Evolutionary conservation across 345 rosid species (phyloP).

Genomic region (Linum tenue): DNA sequence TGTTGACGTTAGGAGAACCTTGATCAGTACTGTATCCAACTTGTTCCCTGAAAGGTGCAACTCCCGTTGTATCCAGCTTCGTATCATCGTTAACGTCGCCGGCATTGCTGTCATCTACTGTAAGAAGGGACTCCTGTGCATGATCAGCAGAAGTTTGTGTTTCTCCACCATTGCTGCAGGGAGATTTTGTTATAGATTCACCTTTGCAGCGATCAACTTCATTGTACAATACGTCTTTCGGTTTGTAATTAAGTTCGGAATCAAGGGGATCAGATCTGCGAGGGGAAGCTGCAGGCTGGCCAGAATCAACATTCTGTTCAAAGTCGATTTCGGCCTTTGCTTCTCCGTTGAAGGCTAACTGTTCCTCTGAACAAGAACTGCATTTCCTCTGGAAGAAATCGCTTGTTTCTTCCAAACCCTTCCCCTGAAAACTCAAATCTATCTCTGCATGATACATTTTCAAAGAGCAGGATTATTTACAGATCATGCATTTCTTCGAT

Average conservation of each 20-base stretch:
- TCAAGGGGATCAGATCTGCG: neutral
- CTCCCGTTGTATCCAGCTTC: neutral
- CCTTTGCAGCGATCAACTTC: constrained; percentile 12
- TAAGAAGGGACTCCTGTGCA: constrained; percentile 20
- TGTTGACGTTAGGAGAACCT: neutral
- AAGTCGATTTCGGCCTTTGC: neutral
- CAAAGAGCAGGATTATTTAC: no score
- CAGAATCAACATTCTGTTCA: neutral
- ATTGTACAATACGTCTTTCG: constrained; percentile 4
- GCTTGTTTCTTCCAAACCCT: constrained; percentile 7
- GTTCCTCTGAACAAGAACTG: constrained; percentile 8
- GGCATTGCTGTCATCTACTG: constrained; percentile 5
- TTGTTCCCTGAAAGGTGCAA: neutral
- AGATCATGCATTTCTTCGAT: no score
- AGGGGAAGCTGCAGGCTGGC: constrained; percentile 7
- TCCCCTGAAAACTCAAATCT: constrained; percentile 8
- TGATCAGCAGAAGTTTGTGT: constrained; percentile 18
- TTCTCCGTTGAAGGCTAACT: constrained; percentile 6
- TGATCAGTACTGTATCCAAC: neutral
- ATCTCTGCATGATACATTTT: neutral
- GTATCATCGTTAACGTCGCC: constrained; percentile 5
- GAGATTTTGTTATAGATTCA: constrained; percentile 21
- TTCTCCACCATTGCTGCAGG: constrained; percentile 12
- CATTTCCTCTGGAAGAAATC: constrained; percentile 6
- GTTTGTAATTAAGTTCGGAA: constrained; percentile 9